phyloP scores from a whole-genome alignment of 129 eudicot genomes.

The Tagetes erecta region DNA sequence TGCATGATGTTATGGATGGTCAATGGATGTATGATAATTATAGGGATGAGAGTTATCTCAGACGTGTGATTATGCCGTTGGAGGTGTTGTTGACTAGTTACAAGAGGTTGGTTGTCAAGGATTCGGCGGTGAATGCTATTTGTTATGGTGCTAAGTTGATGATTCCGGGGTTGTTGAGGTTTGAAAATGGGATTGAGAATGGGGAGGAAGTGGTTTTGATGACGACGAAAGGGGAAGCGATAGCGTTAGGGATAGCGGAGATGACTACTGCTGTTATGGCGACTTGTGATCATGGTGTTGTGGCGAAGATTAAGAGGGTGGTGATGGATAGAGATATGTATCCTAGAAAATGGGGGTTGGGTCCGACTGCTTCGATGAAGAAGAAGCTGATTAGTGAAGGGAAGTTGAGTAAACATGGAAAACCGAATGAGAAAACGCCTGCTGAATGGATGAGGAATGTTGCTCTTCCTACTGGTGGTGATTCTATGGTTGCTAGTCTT shows the following conservation, averaged over 20 bases:
- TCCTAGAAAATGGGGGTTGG: slow-evolving; percentile 97
- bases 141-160: slow-evolving; percentile 93
- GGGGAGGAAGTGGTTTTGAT: slow-evolving; percentile 88
- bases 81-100: slow-evolving; percentile 82
- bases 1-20: slow-evolving; percentile 97
- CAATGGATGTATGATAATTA: slow-evolving; percentile 80
- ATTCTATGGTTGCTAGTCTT: slow-evolving; percentile 59
- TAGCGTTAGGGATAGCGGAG: slow-evolving; percentile 86
- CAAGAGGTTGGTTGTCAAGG: slow-evolving; percentile 87
- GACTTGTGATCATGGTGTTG: slow-evolving; percentile 96
- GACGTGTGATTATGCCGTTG: slow-evolving; percentile 78
- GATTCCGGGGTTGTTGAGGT: slow-evolving; percentile 89
- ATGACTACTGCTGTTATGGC: slow-evolving; percentile 97
- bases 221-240: slow-evolving; percentile 89
- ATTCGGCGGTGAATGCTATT: slow-evolving; percentile 84
- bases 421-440: slow-evolving; percentile 71
- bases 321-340: slow-evolving; percentile 94
- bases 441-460: slow-evolving; percentile 88
- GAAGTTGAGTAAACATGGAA: slow-evolving; percentile 86
- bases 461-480: slow-evolving; percentile 71
- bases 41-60: slow-evolving; percentile 74
- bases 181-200: slow-evolving; percentile 71
- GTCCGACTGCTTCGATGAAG: slow-evolving; percentile 88
- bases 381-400: slow-evolving; percentile 87
- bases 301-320: slow-evolving; percentile 91